Evolutionary conservation across 2,329 filamentous ascomycete genomes (phyloP), one percentile per base, ranked within the genome.

Genomic region (Sporothrix brunneoviolacea): DNA sequence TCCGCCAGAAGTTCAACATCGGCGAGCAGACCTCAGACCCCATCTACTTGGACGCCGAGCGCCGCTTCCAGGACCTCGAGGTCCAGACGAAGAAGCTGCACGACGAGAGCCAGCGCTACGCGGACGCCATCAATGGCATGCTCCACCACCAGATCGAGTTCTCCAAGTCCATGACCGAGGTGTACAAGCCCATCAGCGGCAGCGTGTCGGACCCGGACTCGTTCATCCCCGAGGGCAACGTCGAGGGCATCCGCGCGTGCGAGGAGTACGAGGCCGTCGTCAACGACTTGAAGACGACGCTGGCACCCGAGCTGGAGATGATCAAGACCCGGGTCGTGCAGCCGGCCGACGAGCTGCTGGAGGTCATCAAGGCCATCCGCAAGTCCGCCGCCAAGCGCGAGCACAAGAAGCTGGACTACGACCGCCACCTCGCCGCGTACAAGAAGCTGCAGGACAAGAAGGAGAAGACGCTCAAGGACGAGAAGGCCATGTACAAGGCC

Each of bases 361-460:
- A 94, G 61, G 88, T 98, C 56, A 88, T 98, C 74, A 97, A 97
- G 70, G 82, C 88, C 40, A 94, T 97, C 64, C 86, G 89, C 57
- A 98, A 98, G 71, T 82, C 86, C 18, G 82, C 84, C 10, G 67
- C 80, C 55, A 98, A 98, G 76, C 87, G 93, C 62, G 88, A 97
- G 63, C 93, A 97, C 76, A 98, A 98, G 72, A 88, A 95, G 68
- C 77, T 98, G 52, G 93, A 98, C 69, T 96, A 91, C 67, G 93
- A 98, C 66, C 85, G 91, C 54, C 90, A 90, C 68, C 83, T 84
- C 46, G 75, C 84, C 36, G 76, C 83, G 0, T 75, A 95, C 57
- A 98, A 97, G 75, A 97, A 96, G 73, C 74, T 97, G 37, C 86
- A 96, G 65, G 93, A 97, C 54, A 98, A 98, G 73, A 96, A 96